Conservation (phyloP, 345 rosid species). For the Lagerstroemia speciosa region DNA sequence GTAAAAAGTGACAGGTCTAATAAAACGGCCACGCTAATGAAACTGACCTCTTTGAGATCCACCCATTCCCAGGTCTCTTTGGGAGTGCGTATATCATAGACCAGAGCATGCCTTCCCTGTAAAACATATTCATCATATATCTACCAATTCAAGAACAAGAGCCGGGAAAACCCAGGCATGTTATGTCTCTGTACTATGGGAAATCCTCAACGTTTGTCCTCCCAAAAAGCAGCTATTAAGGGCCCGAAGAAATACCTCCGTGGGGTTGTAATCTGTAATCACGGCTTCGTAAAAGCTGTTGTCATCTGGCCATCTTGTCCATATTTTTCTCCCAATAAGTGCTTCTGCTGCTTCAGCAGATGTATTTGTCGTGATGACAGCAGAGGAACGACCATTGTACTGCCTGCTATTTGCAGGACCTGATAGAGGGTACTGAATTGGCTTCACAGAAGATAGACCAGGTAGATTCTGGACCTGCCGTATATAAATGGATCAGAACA, state of each 20-base stretch:
- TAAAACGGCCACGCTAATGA: neutral
- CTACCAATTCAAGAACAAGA: no score
- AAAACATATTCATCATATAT: constrained; percentile 4
- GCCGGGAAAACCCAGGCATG: no score
- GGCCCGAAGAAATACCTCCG: constrained; percentile 31
- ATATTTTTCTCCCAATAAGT: constrained; percentile 71
- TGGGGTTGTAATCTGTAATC: constrained; percentile 67
- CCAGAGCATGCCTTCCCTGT: constrained; percentile 88
- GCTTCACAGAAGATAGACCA: constrained; percentile 28
- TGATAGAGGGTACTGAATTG: constrained; percentile 47
- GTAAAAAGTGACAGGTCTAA: neutral
- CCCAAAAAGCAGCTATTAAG: no score
- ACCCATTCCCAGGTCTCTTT: constrained; percentile 97
- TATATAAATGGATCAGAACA: constrained; percentile 4
- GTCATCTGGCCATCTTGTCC: constrained; percentile 99
- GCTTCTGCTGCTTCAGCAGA: constrained; percentile 38
- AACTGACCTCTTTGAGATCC: constrained; percentile 16
- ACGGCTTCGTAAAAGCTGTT: constrained; percentile 86
- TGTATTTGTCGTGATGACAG: constrained; percentile 40
- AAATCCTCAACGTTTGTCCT: no score
- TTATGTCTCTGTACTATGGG: no score
- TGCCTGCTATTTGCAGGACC: constrained; percentile 47
- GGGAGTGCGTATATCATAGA: constrained; percentile 57
- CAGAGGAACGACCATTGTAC: constrained; percentile 36
- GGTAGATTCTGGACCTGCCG: constrained; percentile 31